Evolutionary conservation across 108 stramenopile genomes (phyloP).

Genomic region (Cyclotella choctawhatcheeana): DNA sequence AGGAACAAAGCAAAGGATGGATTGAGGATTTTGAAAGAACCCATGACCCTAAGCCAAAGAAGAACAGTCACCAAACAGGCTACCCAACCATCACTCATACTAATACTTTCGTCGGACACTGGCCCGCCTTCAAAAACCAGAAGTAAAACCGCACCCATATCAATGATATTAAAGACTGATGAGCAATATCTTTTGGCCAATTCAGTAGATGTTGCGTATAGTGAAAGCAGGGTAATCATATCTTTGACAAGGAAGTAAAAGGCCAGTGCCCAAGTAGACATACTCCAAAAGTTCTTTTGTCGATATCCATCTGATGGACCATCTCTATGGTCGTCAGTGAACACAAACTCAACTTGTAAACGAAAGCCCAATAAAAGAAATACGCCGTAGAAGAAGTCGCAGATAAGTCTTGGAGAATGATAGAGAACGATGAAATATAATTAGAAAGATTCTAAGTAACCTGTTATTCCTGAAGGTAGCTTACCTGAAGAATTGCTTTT

Average conservation of each 20-base stretch:
- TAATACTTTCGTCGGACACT: slow-evolving; percentile 4
- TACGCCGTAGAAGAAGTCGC: slow-evolving; percentile 46
- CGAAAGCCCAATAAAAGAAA: slow-evolving; percentile 49
- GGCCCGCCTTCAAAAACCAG: slow-evolving; percentile 14
- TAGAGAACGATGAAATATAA: no score
- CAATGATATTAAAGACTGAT: slow-evolving; percentile 44
- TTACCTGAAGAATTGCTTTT: slow-evolving; percentile 39
- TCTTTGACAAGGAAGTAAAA: slow-evolving; percentile 50
- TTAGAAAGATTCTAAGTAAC: no score
- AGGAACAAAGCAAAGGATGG: slow-evolving; percentile 39
- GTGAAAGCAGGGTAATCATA: slow-evolving; percentile 39
- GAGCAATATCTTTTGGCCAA: slow-evolving; percentile 44
- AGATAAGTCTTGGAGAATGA: neutral
- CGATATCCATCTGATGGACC: slow-evolving; percentile 36
- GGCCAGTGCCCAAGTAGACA: slow-evolving; percentile 30
- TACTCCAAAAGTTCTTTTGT: slow-evolving; percentile 25
- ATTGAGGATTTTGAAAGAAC: slow-evolving; percentile 52
- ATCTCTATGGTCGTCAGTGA: slow-evolving; percentile 22
- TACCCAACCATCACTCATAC: slow-evolving; percentile 30
- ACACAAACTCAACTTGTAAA: slow-evolving; percentile 43
- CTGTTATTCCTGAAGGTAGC: no score
- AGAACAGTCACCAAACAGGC: slow-evolving; percentile 39
- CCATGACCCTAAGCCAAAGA: slow-evolving; percentile 47
- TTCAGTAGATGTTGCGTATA: slow-evolving; percentile 42
- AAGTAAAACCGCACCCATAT: slow-evolving; percentile 39